phyloP scores from a whole-genome alignment of 73 alveolate genomes.

The Loxodes magnus region DNA sequence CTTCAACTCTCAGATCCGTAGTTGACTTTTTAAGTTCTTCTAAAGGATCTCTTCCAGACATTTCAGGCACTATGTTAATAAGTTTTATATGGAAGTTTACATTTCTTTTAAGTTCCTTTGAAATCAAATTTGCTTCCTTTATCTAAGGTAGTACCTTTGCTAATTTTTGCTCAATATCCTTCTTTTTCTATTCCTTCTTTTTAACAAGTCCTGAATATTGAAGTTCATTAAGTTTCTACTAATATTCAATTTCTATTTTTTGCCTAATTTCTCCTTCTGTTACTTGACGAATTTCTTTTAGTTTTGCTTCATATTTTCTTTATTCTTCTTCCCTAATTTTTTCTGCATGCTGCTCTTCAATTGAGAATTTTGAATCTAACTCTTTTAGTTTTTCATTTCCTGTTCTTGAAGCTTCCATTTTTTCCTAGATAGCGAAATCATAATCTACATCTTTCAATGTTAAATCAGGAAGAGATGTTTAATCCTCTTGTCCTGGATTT shows the following conservation, averaged over 20 bases:
- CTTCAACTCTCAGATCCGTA: conserved; percentile 37
- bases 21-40: conserved; percentile 19
- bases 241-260: conserved; percentile 15
- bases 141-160: conserved; percentile 3
- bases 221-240: conserved; percentile 20
- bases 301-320: conserved; percentile 25
- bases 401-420: conserved; percentile 13
- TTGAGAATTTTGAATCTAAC: conserved; percentile 13
- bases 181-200: conserved; percentile 10
- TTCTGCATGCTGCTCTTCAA: conserved; percentile 15
- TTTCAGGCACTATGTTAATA: conserved; percentile 16
- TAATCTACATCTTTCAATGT: conserved; percentile 16
- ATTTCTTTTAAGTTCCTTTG: neutral
- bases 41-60: conserved; percentile 18
- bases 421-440: conserved; percentile 9
- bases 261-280: conserved; percentile 41
- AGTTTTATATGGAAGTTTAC: neutral
- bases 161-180: conserved; percentile 2
- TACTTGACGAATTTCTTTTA: conserved; percentile 31
- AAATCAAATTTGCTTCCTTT: conserved; percentile 11
- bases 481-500: conserved; percentile 16
- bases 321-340: conserved; percentile 40
- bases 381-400: conserved; percentile 34
- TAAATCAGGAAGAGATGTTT: too few species aligned
- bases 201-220: conserved; percentile 24